Evolutionary conservation across 2,329 filamentous ascomycete species (phyloP), one percentile per base, ranked within the genome.

Genomic region (Zopfia rhizophila): DNA sequence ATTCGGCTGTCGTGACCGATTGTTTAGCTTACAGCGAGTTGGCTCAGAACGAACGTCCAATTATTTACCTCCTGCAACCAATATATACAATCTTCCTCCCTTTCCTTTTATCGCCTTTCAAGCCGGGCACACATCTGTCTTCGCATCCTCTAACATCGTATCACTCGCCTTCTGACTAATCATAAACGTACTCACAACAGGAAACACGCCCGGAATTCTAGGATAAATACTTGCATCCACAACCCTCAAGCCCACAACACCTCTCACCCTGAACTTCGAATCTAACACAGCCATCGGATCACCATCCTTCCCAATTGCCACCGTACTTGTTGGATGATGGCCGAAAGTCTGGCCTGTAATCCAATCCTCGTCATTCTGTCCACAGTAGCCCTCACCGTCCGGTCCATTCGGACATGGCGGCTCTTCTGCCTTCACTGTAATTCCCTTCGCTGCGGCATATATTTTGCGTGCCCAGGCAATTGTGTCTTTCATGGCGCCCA

Each of bases 151-250:
- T 78, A 70, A 38, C 77, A n/a, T n/a, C n/a, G n/a, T n/a, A n/a
- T n/a, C n/a, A n/a, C n/a, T n/a, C n/a, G n/a, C n/a, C n/a, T n/a
- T n/a, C n/a, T n/a, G n/a, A n/a, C n/a, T n/a, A n/a, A n/a, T n/a
- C n/a, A n/a, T n/a, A n/a, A n/a, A n/a, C n/a, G n/a, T n/a, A n/a
- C n/a, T n/a, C n/a, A n/a, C n/a, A n/a, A n/a, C n/a, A n/a, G n/a
- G n/a, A n/a, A n/a, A n/a, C n/a, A n/a, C n/a, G n/a, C n/a, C n/a
- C n/a, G n/a, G n/a, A 27, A 81, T 82, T 41, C 73, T 73, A 1
- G 82, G 81, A 46, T 82, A 87, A 1, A 81, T 75, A 17, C 76
- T 80, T 1, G 82, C 84, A 69, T 87, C 84, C 0, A 87, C 84
- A 3, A 87, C 84, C 19, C 84, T 72, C 37, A 88, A 61, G 0